Evolutionary conservation across 2,329 filamentous ascomycete genomes (phyloP), one percentile per base, ranked within the genome.

Genomic region (Claviceps maximensis): DNA sequence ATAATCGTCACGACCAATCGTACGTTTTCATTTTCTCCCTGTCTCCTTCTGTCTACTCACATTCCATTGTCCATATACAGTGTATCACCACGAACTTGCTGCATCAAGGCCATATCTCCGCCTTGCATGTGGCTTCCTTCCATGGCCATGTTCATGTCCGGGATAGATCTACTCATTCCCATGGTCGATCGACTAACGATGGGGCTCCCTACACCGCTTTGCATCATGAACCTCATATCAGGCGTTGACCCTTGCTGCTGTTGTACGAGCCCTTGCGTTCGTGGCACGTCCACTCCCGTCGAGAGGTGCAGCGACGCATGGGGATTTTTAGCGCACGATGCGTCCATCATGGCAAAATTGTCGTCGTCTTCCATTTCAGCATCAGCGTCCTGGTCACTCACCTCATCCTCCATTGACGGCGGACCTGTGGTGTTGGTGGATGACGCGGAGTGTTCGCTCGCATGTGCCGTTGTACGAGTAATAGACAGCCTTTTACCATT

Each of bases 351-450:
- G 8, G 74, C 70, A 55, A 77, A 79, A 51, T 70, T 73, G 47
- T 79, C 77, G 50, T 78, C 77, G 40, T 81, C 78, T 47, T 82
- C 78, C 78, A 82, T 82, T 53, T 76, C 74, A 9, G 69, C 69
- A 52, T 71, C 69, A 4, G 66, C 69, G 57, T 71, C 69, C 51
- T 69, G 68, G 47, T 71, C 53, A 17, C 46, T 52, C 15, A 40
- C 19, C 19, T 54, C 53, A n/a, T 74, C 74, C 23, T 74, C 73
- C 12, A 71, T 64, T 6, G 67, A 73, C 10, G 66, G 66, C 8
- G 71, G 67, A 3, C 64, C 65, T 6, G 68, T 67, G 10, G 67
- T 67, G 9, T 64, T 63, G 5, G 60, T 58, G 8, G 63, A 67
- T n/a, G 58, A 60, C 29, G 61, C 60, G 40, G 60, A 63, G 40